A percentile compares a stretch with the other conserved stretches of the same genome.
Conservation (phyloP, 2,329 filamentous ascomycete genomes). For the Nemania diffusa region DNA sequence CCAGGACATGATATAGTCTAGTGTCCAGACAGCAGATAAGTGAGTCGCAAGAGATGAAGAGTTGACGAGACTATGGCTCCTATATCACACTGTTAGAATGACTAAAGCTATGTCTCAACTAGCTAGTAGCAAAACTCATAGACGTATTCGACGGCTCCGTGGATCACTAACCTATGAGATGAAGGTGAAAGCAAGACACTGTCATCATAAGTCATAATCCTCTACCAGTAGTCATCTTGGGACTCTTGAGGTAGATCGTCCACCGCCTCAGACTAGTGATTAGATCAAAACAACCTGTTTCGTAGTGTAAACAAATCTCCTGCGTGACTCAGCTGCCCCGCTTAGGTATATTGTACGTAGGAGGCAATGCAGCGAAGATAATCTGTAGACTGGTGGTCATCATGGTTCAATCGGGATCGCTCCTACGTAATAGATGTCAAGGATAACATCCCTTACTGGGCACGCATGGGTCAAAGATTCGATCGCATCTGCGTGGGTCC, state of each 20-base stretch:
- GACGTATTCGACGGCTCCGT: neutral
- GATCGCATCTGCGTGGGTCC: neutral
- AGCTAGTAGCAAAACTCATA: neutral
- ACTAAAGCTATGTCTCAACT: no score
- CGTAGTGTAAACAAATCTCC: neutral
- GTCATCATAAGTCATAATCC: neutral
- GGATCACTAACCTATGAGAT: no score
- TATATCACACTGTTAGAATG: neutral
- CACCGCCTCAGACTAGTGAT: neutral
- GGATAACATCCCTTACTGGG: neutral
- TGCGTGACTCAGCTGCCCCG: slow-evolving; percentile 15
- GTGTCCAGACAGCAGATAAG: neutral
- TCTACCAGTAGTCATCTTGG: neutral
- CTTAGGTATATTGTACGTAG: neutral
- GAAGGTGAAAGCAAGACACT: neutral
- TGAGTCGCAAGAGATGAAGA: neutral
- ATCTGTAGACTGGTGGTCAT: neutral
- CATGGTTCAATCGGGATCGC: slow-evolving; percentile 7
- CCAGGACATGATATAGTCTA: neutral
- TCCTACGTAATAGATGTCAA: neutral
- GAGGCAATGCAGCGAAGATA: neutral
- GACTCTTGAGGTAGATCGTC: neutral
- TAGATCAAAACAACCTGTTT: neutral
- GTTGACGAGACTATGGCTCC: neutral
- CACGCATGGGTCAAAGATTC: neutral